Conservation (phyloP, 345 rosid genomes). For the Ceriops decandra region DNA sequence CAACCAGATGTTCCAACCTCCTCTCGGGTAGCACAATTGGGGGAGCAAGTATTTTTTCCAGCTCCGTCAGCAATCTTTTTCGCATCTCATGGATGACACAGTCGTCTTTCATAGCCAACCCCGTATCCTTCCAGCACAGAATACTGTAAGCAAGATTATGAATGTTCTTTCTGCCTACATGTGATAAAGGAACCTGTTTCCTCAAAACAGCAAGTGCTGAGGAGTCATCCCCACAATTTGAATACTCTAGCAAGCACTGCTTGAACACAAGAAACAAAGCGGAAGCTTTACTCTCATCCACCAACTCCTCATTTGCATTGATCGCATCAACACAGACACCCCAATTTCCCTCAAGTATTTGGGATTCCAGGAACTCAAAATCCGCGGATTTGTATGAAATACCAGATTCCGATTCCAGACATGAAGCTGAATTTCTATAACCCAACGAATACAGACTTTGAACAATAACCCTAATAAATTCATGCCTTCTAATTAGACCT, state of each 20-base stretch:
- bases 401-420: conserved; percentile 64
- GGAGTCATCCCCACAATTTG: conserved; percentile 52
- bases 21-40: conserved; percentile 54
- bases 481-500: conserved; percentile 58
- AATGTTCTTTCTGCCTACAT: conserved; percentile 51
- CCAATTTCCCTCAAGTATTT: conserved; percentile 64
- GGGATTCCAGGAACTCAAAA: conserved; percentile 51
- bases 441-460: conserved; percentile 77
- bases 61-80: conserved; percentile 45
- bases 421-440: conserved; percentile 58
- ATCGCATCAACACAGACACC: conserved; percentile 50
- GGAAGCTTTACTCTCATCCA: conserved; percentile 44
- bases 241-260: conserved; percentile 64
- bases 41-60: conserved; percentile 58
- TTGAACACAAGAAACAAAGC: conserved; percentile 61
- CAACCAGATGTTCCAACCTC: conserved; percentile 72
- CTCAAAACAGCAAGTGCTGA: conserved; percentile 52
- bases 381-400: conserved; percentile 43
- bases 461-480: conserved; percentile 60
- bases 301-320: conserved; percentile 33
- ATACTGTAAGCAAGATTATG: conserved; percentile 53
- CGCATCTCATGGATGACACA: conserved; percentile 39
- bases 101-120: conserved; percentile 34
- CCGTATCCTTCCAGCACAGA: conserved; percentile 44
- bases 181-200: conserved; percentile 49